phyloP scores from a whole-genome alignment of 331 rosid species.

The Prunus yedoensis region DNA sequence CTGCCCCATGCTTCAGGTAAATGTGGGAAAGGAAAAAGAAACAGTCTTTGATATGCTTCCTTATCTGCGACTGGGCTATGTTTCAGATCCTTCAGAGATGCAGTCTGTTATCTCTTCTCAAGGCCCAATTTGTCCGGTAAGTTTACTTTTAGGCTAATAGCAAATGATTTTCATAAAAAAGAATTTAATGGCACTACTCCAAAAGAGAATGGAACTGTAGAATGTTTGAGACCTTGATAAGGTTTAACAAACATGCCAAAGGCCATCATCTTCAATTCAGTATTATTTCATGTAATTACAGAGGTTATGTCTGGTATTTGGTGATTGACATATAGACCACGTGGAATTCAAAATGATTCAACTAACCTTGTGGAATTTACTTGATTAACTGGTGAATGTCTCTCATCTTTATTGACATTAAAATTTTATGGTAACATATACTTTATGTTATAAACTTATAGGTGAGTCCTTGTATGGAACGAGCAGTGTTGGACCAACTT shows the following conservation, averaged over 20 bases:
- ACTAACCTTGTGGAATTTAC: neutral
- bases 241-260: too few relatives aligned
- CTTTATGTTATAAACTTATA: constrained; percentile 29
- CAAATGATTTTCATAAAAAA: neutral
- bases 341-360: neutral
- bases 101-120: constrained; percentile 91
- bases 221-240: too few relatives aligned
- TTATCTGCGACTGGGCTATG: constrained; percentile 88
- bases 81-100: constrained; percentile 96
- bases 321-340: too few relatives aligned
- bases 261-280: too few relatives aligned
- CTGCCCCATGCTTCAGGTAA: constrained; percentile 49
- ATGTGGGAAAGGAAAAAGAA: constrained; percentile 81
- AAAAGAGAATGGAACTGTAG: constrained; percentile 1
- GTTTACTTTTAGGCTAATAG: constrained; percentile 26
- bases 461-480: constrained; percentile 97
- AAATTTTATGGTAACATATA: neutral
- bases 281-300: too few relatives aligned
- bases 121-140: constrained; percentile 96
- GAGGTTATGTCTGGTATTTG: too few relatives aligned
- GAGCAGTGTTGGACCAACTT: constrained; percentile 89
- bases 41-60: constrained; percentile 86
- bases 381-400: constrained; percentile 12
- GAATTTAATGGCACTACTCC: neutral
- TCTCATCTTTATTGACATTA: constrained; percentile 11